phyloP scores from a whole-genome alignment of 371 early-diverging fungal genomes.

The Dentiscutata heterogama region DNA sequence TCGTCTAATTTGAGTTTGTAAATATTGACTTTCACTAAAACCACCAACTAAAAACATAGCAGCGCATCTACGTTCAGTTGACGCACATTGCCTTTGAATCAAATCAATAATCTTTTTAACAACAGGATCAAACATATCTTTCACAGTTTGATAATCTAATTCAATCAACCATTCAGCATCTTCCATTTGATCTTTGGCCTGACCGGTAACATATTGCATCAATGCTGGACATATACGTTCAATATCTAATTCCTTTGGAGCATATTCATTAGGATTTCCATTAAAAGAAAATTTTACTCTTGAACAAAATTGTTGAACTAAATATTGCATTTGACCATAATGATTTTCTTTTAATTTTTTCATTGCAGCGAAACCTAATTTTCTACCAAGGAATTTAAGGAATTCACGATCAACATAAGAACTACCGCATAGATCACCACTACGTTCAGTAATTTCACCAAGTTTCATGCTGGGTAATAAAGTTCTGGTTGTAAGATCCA shows the following conservation, averaged over 20 bases:
- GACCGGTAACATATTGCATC: slow-evolving; percentile 42
- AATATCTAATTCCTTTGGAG: slow-evolving; percentile 42
- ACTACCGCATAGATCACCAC: slow-evolving; percentile 67
- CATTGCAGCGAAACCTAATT: slow-evolving; percentile 43
- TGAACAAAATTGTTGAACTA: slow-evolving; percentile 44
- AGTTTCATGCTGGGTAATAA: slow-evolving; percentile 54
- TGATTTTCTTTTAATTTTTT: slow-evolving; percentile 42
- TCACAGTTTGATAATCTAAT: slow-evolving; percentile 24
- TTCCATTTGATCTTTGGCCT: slow-evolving; percentile 40
- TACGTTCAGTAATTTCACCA: slow-evolving; percentile 65
- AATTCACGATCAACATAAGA: slow-evolving; percentile 66
- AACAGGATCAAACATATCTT: slow-evolving; percentile 55
- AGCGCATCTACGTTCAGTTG: slow-evolving; percentile 47
- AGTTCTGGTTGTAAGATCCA: slow-evolving; percentile 60
- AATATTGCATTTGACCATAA: slow-evolving; percentile 46
- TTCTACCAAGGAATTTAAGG: slow-evolving; percentile 56
- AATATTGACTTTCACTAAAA: slow-evolving; percentile 51
- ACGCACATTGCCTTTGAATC: slow-evolving; percentile 51
- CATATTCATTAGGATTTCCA: slow-evolving; percentile 43
- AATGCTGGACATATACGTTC: slow-evolving; percentile 44
- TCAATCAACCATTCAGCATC: slow-evolving; percentile 43
- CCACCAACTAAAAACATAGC: slow-evolving; percentile 55
- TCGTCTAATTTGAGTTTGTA: slow-evolving; percentile 48
- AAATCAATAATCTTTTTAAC: slow-evolving; percentile 51
- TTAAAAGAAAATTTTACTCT: slow-evolving; percentile 41